These are phyloP conservation scores for Lactarius vividus DNA, from an alignment of 768 basidiomycete genomes.

Conservation along the genomic window DNA sequence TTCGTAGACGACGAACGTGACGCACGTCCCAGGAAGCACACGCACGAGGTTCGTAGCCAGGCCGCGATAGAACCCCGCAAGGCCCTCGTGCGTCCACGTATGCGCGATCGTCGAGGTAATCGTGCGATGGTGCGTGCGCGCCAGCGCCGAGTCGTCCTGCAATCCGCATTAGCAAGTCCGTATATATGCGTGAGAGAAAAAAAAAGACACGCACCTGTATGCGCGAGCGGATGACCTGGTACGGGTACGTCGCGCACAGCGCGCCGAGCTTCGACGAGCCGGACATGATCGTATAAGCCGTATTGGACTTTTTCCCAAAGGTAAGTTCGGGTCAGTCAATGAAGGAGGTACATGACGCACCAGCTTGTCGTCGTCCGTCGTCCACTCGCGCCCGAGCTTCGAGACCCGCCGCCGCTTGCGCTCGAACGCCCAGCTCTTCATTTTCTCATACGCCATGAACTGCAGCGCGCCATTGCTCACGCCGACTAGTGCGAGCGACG, in stretches of 20 bases:
- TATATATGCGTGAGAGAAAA: too few species aligned
- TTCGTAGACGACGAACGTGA: conserved; percentile 98
- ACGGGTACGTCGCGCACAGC: conserved; percentile 75
- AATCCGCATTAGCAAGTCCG: background rate
- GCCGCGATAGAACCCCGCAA: conserved; percentile 90
- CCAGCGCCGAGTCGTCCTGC: conserved; percentile 53
- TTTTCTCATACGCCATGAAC: conserved; percentile 94
- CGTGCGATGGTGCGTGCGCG: conserved; percentile 64
- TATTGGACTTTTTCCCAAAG: conserved; percentile 63
- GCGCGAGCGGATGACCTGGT: conserved; percentile 93
- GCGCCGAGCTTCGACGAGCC: conserved; percentile 81
- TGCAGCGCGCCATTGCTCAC: conserved; percentile 94
- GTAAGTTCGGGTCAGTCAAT: too few species aligned
- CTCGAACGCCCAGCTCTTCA: conserved; percentile 89
- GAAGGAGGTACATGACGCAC: too few species aligned
- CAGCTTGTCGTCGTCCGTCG: conserved; percentile 76
- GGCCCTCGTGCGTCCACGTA: conserved; percentile 79
- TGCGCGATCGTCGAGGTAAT: conserved; percentile 77
- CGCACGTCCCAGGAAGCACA: conserved; percentile 94
- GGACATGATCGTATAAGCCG: conserved; percentile 88
- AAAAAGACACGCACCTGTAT: conserved; percentile 60
- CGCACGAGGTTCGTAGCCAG: conserved; percentile 91
- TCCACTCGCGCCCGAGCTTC: conserved; percentile 61
- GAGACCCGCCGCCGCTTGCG: conserved; percentile 64
- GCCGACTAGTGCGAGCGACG: conserved; percentile 83